phyloP scores from a whole-genome alignment of 2,329 filamentous ascomycete genomes.

The Ploettnerulaceae sp. region DNA sequence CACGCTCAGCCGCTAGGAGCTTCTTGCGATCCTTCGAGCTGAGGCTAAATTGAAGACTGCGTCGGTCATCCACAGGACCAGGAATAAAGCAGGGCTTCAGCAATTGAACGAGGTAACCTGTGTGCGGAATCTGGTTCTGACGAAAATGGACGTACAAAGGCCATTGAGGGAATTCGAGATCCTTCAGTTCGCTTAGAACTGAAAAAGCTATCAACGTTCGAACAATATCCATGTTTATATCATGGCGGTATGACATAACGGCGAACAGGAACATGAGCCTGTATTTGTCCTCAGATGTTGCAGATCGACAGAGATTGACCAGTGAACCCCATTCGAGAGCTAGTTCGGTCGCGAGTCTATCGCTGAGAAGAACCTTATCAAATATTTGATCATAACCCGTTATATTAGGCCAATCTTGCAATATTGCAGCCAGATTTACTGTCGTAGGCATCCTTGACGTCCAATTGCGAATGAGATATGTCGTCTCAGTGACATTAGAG shows the following conservation, averaged over 20 bases:
- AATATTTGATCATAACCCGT: conserved; percentile 36
- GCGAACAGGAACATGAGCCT: conserved; percentile 44
- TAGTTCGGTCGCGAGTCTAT: conserved; percentile 38
- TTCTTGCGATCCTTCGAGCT: conserved; percentile 13
- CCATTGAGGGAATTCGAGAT: conserved; percentile 35
- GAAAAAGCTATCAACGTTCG: conserved; percentile 43
- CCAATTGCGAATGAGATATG: conserved; percentile 26
- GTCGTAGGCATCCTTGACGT: conserved; percentile 26
- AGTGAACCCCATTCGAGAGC: conserved; percentile 41
- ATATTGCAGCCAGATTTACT: conserved; percentile 23
- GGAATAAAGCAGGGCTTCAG: conserved; percentile 33
- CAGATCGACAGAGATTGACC: conserved; percentile 35
- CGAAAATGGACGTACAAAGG: conserved; percentile 37
- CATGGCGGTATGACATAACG: conserved; percentile 39
- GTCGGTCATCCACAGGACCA: conserved; percentile 26
- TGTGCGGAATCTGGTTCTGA: conserved; percentile 32
- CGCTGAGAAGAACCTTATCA: conserved; percentile 35
- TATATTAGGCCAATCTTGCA: conserved; percentile 36
- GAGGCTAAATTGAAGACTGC: conserved; percentile 4
- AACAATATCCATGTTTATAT: conserved; percentile 39
- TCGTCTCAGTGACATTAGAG: conserved; percentile 26
- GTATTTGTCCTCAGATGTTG: conserved; percentile 29
- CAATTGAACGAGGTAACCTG: conserved; percentile 32
- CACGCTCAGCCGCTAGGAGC: conserved; percentile 26
- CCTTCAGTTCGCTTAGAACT: conserved; percentile 37